These are phyloP conservation scores for Solanum rostratum DNA, from an alignment of 257 asterid species.

Conservation along the genomic window DNA sequence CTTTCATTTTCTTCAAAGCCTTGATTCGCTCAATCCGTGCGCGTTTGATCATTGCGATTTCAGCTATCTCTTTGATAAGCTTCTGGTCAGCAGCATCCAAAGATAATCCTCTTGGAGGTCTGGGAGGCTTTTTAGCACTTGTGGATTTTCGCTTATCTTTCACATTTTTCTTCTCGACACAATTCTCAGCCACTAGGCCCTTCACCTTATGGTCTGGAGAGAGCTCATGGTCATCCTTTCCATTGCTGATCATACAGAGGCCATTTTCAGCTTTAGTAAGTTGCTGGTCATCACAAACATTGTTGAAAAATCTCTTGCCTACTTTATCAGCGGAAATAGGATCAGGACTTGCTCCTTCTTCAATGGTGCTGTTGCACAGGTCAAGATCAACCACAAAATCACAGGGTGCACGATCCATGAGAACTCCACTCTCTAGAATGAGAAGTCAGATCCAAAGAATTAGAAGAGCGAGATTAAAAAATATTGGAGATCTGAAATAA, in stretches of 20 bases:
- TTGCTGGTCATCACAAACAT: constrained; percentile 9
- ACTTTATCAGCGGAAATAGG: constrained; percentile 1
- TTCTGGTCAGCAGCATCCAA: constrained; percentile 83
- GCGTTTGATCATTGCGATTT: constrained; percentile 57
- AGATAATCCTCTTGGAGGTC: constrained; percentile 67
- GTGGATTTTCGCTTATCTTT: constrained; percentile 41
- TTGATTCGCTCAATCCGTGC: constrained; percentile 73
- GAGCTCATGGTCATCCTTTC: constrained; percentile 7
- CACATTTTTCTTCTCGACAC: constrained; percentile 22
- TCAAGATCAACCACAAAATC: constrained; percentile 41
- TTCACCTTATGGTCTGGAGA: constrained; percentile 8
- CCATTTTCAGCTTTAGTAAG: constrained; percentile 10
- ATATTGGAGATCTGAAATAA: not conserved
- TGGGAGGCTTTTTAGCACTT: constrained; percentile 69
- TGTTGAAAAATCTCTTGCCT: constrained; percentile 2
- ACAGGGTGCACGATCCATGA: constrained; percentile 23
- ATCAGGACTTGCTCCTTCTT: constrained; percentile 16
- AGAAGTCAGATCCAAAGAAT: not conserved
- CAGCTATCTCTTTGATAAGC: constrained; percentile 64
- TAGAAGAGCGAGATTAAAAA: not conserved
- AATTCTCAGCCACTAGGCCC: not conserved
- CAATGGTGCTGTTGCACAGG: no score
- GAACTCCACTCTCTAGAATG: not conserved
- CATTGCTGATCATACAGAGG: constrained; percentile 11
- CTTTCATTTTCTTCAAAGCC: constrained; percentile 60